Base-by-base conservation (phyloP, 2,329 filamentous ascomycete genomes). In the Cladophialophora chaetospira region DNA sequence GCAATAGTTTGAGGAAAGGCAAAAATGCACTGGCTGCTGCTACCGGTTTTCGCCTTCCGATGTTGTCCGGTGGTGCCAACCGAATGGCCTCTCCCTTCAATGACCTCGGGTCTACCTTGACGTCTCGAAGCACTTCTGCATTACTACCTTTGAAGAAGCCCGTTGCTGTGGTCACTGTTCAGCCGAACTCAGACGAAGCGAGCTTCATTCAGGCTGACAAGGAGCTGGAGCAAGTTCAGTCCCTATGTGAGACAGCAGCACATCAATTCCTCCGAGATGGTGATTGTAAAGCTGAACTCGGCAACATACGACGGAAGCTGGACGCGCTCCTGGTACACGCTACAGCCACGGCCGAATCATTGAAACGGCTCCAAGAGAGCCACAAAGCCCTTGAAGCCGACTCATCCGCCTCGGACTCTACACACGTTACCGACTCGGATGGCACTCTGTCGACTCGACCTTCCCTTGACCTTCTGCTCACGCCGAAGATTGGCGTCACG, bases 201-300 rank as follows among this genome's bases (percentile, higher is more conserved):
- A 77, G 80, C 1, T 91, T 88, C 68, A 89, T 95, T 63, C 79
- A 83, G 42, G 79, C 91, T 1, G 91, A 96, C 69, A 88, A 88
- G 69, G 82, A 84, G 0, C 77, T 97, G 23, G 91, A 96, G 69
- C 83, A 84, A 62, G 88, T 90, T 4, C 91, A 96, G 70, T 82
- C 81, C 54, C 83, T 91, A 66, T 95, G 89, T 70, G 92, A 97
- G 74, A 86, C 86, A 52, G 92, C 88, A 2, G 92, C 92, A 0
- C 91, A 96, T 68, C 89, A 95, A 67, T 91, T 94, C 60, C 78
- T 97, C n/a, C 85, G 92, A 21, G 88, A 91, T 51, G 92, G 91
- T 9, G 88, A 94, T 67, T 96, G 92, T 72, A 81, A 78, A n/a
- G 81, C 84, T 15, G 90, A 96, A 71, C 81, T 96, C 35, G 77